Evolutionary conservation across 345 rosid genomes (phyloP), one percentile per base, ranked within the genome.

Genomic region (Citrus trifoliata): DNA sequence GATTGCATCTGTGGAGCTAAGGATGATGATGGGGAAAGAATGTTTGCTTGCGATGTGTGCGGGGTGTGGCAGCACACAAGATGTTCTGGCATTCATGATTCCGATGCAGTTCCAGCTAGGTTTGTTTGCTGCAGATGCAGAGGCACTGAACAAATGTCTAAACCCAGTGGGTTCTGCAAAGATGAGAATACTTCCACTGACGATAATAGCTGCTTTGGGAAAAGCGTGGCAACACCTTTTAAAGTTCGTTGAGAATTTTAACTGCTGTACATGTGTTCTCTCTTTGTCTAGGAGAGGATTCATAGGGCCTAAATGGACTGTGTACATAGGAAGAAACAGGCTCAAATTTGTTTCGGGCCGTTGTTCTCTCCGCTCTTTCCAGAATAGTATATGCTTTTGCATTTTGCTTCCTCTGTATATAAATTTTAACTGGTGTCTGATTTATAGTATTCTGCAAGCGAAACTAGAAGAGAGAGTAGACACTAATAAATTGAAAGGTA

Each of bases 1-100:
- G 90, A 85, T 46, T 91, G 95, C 84, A 76, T 48, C 16, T 91
- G 95, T 3, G 95, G 95, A 42, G 93, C 93, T 2, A 90, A 85
- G 80, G 93, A 91, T 22, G 95, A 91, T 42, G 95, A 91, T 55
- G 95, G 95, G 7, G 95, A 91, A 78, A 85, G 93, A 73, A 91
- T 91, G 95, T 27, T 91, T 55, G 93, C 95, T 3, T 91, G 93
- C 40, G 95, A 91, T 71, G 82, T 79, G 19, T 91, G 95, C 69
- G 86, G 92, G 0, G 92, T 87, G 73, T 91, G 95, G 93, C 92
- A 85, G 85, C 93, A 91, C 77, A 91, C 95, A 1, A 82, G 95
- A 79, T 91, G 95, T 78, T 87, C 90, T 0, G 88, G 92, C 25
- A 90, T 90, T 58, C 80, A 77, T 0, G 92, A 90, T 60, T 81